Percentiles rank a stretch among this genome's conserved stretches.
These are phyloP conservation scores for Hemerocallis citrina DNA, from an alignment of 106 monocot genomes.

Conservation along the genomic window DNA sequence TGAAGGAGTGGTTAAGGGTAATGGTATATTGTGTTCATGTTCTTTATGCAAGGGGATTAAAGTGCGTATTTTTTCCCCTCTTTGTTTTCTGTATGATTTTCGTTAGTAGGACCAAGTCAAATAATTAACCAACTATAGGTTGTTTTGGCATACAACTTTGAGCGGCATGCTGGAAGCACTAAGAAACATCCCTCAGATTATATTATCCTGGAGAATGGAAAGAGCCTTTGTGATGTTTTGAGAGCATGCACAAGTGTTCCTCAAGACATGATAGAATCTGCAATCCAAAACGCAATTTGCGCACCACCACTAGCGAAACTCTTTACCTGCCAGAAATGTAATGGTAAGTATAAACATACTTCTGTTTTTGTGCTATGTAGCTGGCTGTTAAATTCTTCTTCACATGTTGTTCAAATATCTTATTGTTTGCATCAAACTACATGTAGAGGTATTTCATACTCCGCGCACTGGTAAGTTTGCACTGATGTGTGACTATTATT, in stretches of 20 bases:
- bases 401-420: no score
- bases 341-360: slow-evolving; percentile 17
- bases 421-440: slow-evolving; percentile 9
- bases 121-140: slow-evolving; percentile 26
- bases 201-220: slow-evolving; percentile 85
- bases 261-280: slow-evolving; percentile 58
- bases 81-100: background rate
- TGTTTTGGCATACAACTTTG: slow-evolving; percentile 73
- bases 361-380: background rate
- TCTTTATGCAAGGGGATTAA: slow-evolving; percentile 56
- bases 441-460: slow-evolving; percentile 23
- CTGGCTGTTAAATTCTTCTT: no score
- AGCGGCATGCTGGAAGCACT: slow-evolving; percentile 82
- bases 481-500: slow-evolving; percentile 49
- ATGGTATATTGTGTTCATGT: slow-evolving; percentile 73
- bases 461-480: slow-evolving; percentile 28
- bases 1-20: slow-evolving; percentile 57
- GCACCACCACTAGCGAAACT: slow-evolving; percentile 15
- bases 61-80: slow-evolving; percentile 27
- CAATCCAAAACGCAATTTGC: slow-evolving; percentile 54
- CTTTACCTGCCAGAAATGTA: slow-evolving; percentile 33
- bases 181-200: slow-evolving; percentile 88
- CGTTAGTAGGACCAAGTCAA: slow-evolving; percentile 7
- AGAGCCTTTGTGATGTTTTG: slow-evolving; percentile 61
- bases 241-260: slow-evolving; percentile 55